A percentile compares a stretch with the other conserved stretches of the same genome.
phyloP scores from a whole-genome alignment of 768 basidiomycete genomes.

The Xanthoconium purpureum region DNA sequence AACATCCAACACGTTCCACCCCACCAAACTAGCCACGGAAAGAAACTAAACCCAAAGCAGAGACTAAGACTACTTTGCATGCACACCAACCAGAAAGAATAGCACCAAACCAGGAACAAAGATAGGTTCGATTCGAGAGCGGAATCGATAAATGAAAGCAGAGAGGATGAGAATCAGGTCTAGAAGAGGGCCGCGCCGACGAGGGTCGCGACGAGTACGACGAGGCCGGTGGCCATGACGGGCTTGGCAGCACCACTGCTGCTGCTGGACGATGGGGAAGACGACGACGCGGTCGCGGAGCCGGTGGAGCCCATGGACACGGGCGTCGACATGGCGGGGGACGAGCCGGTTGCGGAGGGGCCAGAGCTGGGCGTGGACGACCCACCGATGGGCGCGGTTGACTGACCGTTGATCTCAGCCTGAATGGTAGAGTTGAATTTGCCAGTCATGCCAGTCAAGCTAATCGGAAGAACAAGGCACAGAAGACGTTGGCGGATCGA shows the following conservation, averaged over 20 bases:
- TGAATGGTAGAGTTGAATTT: slow-evolving; percentile 54
- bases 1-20: neutral
- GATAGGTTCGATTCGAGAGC: neutral
- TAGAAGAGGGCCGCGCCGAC: slow-evolving; percentile 23
- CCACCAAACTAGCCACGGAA: neutral
- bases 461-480: slow-evolving; percentile 22
- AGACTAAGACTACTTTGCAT: neutral
- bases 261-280: too few species aligned
- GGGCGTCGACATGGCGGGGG: too few species aligned
- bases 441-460: slow-evolving; percentile 70
- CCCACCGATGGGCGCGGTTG: slow-evolving; percentile 53
- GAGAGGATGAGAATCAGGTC: neutral
- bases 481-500: neutral
- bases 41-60: neutral
- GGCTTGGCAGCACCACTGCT: slow-evolving; percentile 22
- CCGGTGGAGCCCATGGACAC: neutral
- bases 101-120: too few species aligned
- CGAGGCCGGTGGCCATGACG: slow-evolving; percentile 21
- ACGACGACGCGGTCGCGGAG: neutral
- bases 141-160: neutral
- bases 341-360: neutral
- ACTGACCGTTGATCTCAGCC: slow-evolving; percentile 58
- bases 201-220: slow-evolving; percentile 21
- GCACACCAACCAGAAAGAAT: too few species aligned
- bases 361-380: slow-evolving; percentile 22